A percentile compares a stretch with the other conserved stretches of the same genome.
Evolutionary conservation across 257 asterid genomes (phyloP).

Genomic region (Solanum bulbocastanum): DNA sequence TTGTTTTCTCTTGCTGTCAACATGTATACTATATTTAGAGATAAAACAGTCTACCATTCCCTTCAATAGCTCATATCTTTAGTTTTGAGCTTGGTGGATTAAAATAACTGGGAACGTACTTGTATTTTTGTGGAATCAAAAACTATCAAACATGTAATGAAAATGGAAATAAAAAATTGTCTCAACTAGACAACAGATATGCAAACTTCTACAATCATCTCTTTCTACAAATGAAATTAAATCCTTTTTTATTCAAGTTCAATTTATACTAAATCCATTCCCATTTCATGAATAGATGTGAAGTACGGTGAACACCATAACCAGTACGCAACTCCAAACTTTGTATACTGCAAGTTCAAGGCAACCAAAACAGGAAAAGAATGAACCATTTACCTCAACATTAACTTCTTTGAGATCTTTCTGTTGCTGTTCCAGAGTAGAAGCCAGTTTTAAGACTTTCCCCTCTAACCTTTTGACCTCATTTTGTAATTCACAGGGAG

Average conservation of each 20-base stretch:
- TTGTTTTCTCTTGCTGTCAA: background rate
- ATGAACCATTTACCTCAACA: slow-evolving; percentile 34
- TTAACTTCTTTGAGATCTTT: slow-evolving; percentile 42
- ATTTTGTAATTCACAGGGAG: slow-evolving; percentile 39
- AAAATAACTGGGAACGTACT: background rate
- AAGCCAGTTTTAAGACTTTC: slow-evolving; percentile 49
- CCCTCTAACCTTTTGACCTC: slow-evolving; percentile 76
- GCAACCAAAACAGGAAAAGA: background rate
- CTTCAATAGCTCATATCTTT: background rate
- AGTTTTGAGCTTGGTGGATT: background rate
- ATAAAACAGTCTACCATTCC: background rate
- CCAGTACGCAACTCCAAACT: background rate
- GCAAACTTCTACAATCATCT: background rate
- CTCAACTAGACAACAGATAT: background rate
- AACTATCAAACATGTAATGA: background rate
- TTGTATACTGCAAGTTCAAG: background rate
- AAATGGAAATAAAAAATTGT: background rate
- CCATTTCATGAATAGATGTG: background rate
- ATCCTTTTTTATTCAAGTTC: background rate
- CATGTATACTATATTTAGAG: background rate
- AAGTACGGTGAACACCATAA: background rate
- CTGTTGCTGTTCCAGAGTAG: slow-evolving; percentile 58
- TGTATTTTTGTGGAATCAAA: background rate
- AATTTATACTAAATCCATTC: background rate
- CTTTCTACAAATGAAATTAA: background rate